phyloP scores from a whole-genome alignment of 2,329 filamentous ascomycete species.

The Huntiella abstrusa region DNA sequence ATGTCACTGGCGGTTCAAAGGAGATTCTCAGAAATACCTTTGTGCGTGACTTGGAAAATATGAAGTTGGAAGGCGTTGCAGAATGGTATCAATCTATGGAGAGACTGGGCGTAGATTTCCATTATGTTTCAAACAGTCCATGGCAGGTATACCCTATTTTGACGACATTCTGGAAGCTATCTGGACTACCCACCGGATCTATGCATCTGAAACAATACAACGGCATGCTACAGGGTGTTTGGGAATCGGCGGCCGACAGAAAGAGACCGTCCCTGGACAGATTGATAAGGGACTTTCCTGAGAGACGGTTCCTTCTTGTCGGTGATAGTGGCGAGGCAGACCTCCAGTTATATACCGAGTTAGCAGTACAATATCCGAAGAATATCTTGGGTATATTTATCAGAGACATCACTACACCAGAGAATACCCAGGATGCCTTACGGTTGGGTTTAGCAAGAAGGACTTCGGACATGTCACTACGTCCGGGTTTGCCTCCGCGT shows the following conservation, averaged over 20 bases:
- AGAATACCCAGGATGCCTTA: constrained; percentile 21
- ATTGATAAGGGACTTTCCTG: constrained; percentile 75
- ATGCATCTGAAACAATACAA: constrained; percentile 93
- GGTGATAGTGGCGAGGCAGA: constrained; percentile 95
- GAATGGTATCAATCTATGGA: constrained; percentile 76
- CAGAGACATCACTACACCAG: constrained; percentile 75
- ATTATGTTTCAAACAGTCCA: constrained; percentile 98
- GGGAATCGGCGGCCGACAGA: constrained; percentile 87
- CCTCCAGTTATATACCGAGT: constrained; percentile 87
- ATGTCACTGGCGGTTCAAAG: constrained; percentile 67
- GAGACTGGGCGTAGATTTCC: constrained; percentile 66
- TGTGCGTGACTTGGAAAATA: constrained; percentile 61
- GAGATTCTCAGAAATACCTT: constrained; percentile 97
- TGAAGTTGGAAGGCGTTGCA: constrained; percentile 69
- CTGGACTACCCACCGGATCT: constrained; percentile 67
- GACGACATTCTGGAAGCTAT: constrained; percentile 63
- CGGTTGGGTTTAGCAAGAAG: neutral
- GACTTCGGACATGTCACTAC: neutral
- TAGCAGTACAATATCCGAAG: constrained; percentile 68
- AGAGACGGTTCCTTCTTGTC: constrained; percentile 70
- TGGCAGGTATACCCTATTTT: constrained; percentile 94
- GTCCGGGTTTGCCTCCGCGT: constrained; percentile 2
- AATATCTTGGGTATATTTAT: constrained; percentile 81
- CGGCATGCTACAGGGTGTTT: constrained; percentile 94
- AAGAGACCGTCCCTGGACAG: constrained; percentile 78